Base-by-base conservation (phyloP, 257 asterid species). In the Solanum chilense region DNA sequence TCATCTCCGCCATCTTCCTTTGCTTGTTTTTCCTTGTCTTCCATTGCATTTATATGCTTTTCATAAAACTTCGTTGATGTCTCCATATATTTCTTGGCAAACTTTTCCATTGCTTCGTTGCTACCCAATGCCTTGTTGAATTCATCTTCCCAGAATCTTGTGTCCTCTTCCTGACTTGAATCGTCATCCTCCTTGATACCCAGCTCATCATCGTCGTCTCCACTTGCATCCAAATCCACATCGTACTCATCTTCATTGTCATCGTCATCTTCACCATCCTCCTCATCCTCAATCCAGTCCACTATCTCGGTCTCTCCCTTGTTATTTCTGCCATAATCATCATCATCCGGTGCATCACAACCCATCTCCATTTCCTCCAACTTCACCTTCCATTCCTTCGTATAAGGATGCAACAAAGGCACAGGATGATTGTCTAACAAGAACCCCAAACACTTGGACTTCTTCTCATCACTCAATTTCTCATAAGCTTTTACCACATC, bases 301-400 rank as follows among this genome's bases (percentile, higher is more conserved):
- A 93, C 85, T 10, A 94, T 89, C 89, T 94, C 95, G 41, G 84
- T 84, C 76, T 90, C 95, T 37, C 88, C 93, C 18, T 85, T 44
- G 29, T 75, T 85, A 56, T 88, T 85, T 47, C 87, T 84, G 42
- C 42, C 71, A 74, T 86, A 44, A 81, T 70, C 90, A 75, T 90
- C 95, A 41, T 95, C 98, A 80, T 97, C 99, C 0, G 99, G 98
- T 14, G 99, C 99, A 83, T 97, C 99, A 47, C 99, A 95, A 12
- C 99, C 99, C 92, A 97, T 88, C 93, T 97, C 99, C 97, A 94
- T 89, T 44, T 97, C 99, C 93, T 97, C 99, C 94, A 95, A 83
- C 87, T 88, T 94, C 8, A 93, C 93, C 94, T 97, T 97, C 99
- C 99, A 97, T 89, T 97, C 99, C 89, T 93, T 94, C 1, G 98